Evolutionary conservation across 306 rosid species (phyloP), one percentile per base, ranked within the genome.

Genomic region (Erythrophleum fordii): DNA sequence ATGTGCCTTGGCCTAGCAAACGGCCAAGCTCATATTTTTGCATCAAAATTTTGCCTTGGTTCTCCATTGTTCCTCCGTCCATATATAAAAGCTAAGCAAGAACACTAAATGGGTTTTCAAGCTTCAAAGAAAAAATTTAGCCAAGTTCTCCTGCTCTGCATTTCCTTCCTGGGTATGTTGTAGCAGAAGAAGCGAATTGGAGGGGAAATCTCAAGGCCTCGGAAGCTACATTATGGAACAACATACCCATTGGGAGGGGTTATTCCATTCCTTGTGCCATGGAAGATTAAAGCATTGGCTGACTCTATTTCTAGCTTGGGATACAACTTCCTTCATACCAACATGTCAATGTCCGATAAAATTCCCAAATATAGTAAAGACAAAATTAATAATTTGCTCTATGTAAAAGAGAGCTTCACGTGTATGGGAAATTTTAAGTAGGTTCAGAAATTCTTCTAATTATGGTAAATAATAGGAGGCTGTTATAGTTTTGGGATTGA

Each of bases 1-100:
- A 92, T 2, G 84, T 88, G 22, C 94, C 94, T 37, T 88, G 77
- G 4, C 97, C 97, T 0, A 90, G 89, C 14, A 89, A 5, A 5
- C 87, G 75, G 16, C 96, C 91, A 11, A 88, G 55, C 81, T 89
- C 92, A 64, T 89, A 91, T 18, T 77, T 86, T 0, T 75, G 72
- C 90, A 89, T 81, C 79, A 91, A 61, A 35, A 88, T 79, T n/a
- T 75, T 53, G 68, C 69, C 62, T 28, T 77, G 77, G 3, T 67
- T 81, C 22, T 86, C 83, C 85, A 80, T 81, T 49, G 39, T 23
- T 64, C n/a, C 74, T 55, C 11, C 51, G 60, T 18, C 55, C 18
- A 16, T 6, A 12, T 22, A 28, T 31, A 35, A 46, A 16, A 62
- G 18, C 53, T 9, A 58, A 2, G 45, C 0, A 51, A 58, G 42